These are phyloP conservation scores for Fusarium sulawesiense DNA, from an alignment of 2,329 filamentous ascomycete species.

Conservation along the genomic window DNA sequence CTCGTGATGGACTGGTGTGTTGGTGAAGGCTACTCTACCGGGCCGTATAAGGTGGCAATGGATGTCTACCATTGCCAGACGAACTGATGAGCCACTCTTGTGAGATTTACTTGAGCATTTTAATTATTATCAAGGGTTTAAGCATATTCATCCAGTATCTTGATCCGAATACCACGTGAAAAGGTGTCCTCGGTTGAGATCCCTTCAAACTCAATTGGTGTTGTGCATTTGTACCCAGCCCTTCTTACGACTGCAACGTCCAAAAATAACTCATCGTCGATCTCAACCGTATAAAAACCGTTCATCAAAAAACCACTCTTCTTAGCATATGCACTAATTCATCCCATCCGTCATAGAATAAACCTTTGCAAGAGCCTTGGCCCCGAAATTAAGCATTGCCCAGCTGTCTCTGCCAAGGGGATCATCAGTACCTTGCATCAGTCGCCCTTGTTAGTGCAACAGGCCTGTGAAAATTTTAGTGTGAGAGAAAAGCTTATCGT, in stretches of 20 bases:
- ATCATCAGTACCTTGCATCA: conserved; percentile 24
- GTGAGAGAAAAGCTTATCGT: conserved; percentile 15
- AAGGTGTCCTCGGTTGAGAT: neutral
- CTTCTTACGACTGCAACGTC: neutral
- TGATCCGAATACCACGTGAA: neutral
- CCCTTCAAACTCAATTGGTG: neutral
- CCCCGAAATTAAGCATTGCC: conserved; percentile 29
- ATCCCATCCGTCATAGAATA: conserved; percentile 5
- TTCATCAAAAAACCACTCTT: neutral
- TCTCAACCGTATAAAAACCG: neutral
- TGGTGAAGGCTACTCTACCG: neutral
- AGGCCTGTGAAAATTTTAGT: conserved; percentile 6
- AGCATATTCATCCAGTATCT: neutral
- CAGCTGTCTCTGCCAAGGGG: conserved; percentile 25
- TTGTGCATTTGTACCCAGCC: neutral
- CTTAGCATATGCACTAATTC: conserved; percentile 14
- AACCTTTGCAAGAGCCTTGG: conserved; percentile 6
- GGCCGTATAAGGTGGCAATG: neutral
- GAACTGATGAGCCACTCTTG: neutral
- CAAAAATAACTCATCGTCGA: conserved; percentile 32
- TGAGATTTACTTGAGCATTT: neutral
- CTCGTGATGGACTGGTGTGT: neutral
- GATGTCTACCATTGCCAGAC: neutral
- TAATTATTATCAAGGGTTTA: neutral
- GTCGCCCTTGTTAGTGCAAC: neutral